Percentiles rank a stretch among this genome's conserved stretches.
Conservation (phyloP, 306 rosid genomes). For the Cicer yamashitae region DNA sequence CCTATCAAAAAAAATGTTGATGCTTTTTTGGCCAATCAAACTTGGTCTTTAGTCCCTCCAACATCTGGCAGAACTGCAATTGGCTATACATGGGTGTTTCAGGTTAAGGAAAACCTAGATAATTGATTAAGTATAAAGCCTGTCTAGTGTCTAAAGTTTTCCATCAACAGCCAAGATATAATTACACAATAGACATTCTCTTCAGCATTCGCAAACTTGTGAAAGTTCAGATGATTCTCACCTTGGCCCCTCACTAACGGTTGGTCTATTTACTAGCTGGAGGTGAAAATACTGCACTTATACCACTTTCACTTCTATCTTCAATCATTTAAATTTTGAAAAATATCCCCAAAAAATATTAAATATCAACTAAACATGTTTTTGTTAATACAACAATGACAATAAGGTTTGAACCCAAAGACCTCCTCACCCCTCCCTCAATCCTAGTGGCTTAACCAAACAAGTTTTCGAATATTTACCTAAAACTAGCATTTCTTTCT, state of each 20-base stretch:
- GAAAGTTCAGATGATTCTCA: neutral
- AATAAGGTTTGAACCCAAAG: neutral
- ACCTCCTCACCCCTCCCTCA: neutral
- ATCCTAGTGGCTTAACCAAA: slow-evolving; percentile 3
- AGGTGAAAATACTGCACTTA: neutral
- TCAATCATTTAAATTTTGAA: slow-evolving; percentile 1
- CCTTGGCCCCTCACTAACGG: neutral
- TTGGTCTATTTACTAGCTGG: neutral
- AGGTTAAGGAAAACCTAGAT: neutral
- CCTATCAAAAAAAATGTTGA: too few relatives aligned
- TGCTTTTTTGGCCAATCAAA: neutral
- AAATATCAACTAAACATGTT: neutral
- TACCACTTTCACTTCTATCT: slow-evolving; percentile 16
- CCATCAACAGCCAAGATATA: slow-evolving; percentile 1
- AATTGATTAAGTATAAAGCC: neutral
- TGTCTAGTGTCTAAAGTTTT: neutral
- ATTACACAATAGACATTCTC: neutral
- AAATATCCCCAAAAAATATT: neutral
- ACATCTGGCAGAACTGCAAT: neutral
- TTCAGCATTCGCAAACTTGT: neutral
- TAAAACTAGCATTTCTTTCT: neutral
- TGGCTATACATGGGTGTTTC: neutral
- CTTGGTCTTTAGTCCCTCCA: neutral
- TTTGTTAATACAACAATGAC: neutral
- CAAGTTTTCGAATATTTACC: neutral